phyloP scores from a whole-genome alignment of 192 early-diverging fungal genomes.

The Backusella circina region DNA sequence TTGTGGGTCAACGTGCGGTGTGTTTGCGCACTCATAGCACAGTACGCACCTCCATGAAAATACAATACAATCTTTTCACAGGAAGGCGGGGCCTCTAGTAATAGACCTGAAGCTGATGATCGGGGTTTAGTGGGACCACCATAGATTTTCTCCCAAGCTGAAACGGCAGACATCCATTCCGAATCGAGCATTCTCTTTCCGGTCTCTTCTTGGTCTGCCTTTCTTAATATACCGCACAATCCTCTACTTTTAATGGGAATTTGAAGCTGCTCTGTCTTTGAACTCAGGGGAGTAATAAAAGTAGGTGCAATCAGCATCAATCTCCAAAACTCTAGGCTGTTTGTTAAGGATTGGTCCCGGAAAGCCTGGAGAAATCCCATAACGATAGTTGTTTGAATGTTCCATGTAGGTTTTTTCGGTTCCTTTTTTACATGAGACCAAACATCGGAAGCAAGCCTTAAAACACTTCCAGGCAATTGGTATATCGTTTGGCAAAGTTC shows the following conservation, averaged over 20 bases:
- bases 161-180: slow-evolving; percentile 22
- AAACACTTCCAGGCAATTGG: neutral
- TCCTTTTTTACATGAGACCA: slow-evolving; percentile 8
- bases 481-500: slow-evolving; percentile 10
- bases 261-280: neutral
- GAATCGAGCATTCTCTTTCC: neutral
- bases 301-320: slow-evolving; percentile 17
- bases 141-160: slow-evolving; percentile 3
- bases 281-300: slow-evolving; percentile 13
- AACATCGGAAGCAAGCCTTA: neutral
- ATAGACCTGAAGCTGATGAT: neutral
- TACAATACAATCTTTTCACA: slow-evolving; percentile 25
- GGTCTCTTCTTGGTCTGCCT: slow-evolving; percentile 12
- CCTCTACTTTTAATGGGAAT: neutral
- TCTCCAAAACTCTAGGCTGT: slow-evolving; percentile 22
- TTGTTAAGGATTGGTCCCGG: neutral
- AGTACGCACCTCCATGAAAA: slow-evolving; percentile 28
- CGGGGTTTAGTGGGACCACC: neutral
- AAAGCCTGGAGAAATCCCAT: slow-evolving; percentile 19
- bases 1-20: slow-evolving; percentile 20
- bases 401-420: slow-evolving; percentile 28
- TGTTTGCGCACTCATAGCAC: slow-evolving; percentile 31
- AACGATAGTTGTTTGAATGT: slow-evolving; percentile 19
- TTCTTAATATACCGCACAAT: slow-evolving; percentile 18
- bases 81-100: neutral